Conservation (phyloP, 1,284 basidiomycete species). For the Fomitopsis palustris region DNA sequence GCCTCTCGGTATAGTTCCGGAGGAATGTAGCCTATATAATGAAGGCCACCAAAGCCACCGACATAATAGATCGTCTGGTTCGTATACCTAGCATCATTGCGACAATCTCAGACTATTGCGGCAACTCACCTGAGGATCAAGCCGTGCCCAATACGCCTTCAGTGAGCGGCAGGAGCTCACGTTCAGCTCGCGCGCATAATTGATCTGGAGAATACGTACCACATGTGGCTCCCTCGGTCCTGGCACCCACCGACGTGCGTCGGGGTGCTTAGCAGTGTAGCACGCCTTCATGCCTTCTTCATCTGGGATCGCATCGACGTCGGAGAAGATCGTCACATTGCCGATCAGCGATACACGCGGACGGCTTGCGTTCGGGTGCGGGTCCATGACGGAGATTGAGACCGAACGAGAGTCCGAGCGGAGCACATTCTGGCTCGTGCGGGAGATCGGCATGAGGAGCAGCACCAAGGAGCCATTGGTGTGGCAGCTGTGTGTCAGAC, state of each 20-base stretch:
- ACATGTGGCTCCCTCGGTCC: constrained; percentile 45
- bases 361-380: constrained; percentile 37
- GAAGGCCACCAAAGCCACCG: constrained; percentile 59
- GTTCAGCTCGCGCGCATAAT: too few species aligned
- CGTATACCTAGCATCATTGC: not conserved
- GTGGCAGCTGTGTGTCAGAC: constrained; percentile 42
- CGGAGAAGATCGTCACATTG: constrained; percentile 40
- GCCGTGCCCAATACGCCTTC: constrained; percentile 53
- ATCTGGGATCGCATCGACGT: constrained; percentile 30
- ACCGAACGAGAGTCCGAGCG: constrained; percentile 39
- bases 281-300: constrained; percentile 35
- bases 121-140: constrained; percentile 44
- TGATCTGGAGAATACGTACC: constrained; percentile 28
- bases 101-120: not conserved
- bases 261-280: constrained; percentile 46
- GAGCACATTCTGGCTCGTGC: constrained; percentile 55
- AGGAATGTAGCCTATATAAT: constrained; percentile 59
- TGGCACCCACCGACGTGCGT: constrained; percentile 49
- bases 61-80: constrained; percentile 57
- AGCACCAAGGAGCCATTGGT: constrained; percentile 58
- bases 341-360: constrained; percentile 59
- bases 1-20: constrained; percentile 43
- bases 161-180: constrained; percentile 7
- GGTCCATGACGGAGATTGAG: constrained; percentile 49
- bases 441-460: constrained; percentile 61